Percentiles rank a stretch among this genome's conserved stretches.
Conservation (phyloP, 441 rosid genomes). For the Adansonia madagascariensis region DNA sequence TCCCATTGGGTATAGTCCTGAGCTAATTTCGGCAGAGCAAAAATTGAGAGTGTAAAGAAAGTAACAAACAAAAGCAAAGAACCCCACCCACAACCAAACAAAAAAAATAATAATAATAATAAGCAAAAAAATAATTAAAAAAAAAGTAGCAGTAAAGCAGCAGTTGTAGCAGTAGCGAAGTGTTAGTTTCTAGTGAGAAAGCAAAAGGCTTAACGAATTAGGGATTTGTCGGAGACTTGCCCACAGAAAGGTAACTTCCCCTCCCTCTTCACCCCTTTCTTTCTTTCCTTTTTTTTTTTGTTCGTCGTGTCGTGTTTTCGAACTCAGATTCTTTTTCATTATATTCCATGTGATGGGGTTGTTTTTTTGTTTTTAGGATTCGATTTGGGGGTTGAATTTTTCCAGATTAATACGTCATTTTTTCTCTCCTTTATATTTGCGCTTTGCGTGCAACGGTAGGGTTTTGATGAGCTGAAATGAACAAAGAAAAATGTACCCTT, state of each 20-base stretch:
- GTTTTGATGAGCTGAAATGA: conserved; percentile 21
- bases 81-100: neutral
- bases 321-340: neutral
- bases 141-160: conserved; percentile 10
- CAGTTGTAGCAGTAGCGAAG: neutral
- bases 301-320: neutral
- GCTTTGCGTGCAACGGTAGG: neutral
- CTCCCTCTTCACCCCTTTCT: neutral
- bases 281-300: neutral
- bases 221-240: conserved; percentile 45
- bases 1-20: conserved; percentile 21
- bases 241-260: conserved; percentile 32
- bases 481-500: neutral
- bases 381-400: conserved; percentile 20
- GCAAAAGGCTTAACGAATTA: conserved; percentile 30
- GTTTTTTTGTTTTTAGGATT: neutral
- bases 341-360: neutral
- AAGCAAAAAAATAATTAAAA: neutral
- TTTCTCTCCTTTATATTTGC: conserved; percentile 16
- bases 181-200: conserved; percentile 20
- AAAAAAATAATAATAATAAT: neutral
- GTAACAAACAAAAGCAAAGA: conserved; percentile 15
- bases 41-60: neutral
- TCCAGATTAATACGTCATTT: conserved; percentile 24
- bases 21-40: neutral